Evolutionary conservation across 2,329 filamentous ascomycete genomes (phyloP), one percentile per base, ranked within the genome.

Genomic region (Exophiala xenobiotica): DNA sequence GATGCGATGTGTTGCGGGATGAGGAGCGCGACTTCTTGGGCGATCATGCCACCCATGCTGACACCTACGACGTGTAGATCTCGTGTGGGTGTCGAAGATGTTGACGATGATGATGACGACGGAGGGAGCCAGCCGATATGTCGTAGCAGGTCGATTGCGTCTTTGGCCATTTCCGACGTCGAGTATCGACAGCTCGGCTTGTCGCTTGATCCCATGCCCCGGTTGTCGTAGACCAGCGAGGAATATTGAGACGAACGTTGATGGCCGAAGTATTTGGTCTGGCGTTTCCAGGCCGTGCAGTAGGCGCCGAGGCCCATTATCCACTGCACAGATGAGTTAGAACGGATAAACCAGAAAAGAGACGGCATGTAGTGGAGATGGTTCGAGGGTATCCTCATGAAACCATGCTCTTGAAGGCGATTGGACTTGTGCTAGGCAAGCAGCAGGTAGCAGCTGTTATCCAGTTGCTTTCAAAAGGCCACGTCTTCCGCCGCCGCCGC

Each of bases 1-100:
- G 77, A 80, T 3, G 55, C 53, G 12, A 63, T 39, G 12, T 49
- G 38, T 3, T 51, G 8, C 2, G 66, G 64, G 27, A 67, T 63
- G 3, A 67, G 56, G 51, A 65, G 62, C 4, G 48, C 79, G 3
- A 96, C 65, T 71, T 96, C 90, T 69, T 95, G 90, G 2, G 88
- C 82, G 62, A 96, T 92, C 90, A 96, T 95, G 64, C 90, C 90
- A 57, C 90, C 90, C 79, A 95, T 87, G 53, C 85, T 89, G 58
- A 92, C 83, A 49, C 90, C 90, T 26, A 87, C 75, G 46, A 95
- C 67, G 71, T 96, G 83, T 11, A 86, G 60, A 45, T 80, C 66
- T 74, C 77, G 71, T 27, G 42, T 50, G 4, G 49, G 46, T 3
- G 43, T 20, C 62, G 75, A 61, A 65, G 77, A 57, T 47, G 68